Evolutionary conservation across 176 grass and related monocot genomes (phyloP), one percentile per base, ranked within the genome.

Genomic region (Aegilops umbellulata): DNA sequence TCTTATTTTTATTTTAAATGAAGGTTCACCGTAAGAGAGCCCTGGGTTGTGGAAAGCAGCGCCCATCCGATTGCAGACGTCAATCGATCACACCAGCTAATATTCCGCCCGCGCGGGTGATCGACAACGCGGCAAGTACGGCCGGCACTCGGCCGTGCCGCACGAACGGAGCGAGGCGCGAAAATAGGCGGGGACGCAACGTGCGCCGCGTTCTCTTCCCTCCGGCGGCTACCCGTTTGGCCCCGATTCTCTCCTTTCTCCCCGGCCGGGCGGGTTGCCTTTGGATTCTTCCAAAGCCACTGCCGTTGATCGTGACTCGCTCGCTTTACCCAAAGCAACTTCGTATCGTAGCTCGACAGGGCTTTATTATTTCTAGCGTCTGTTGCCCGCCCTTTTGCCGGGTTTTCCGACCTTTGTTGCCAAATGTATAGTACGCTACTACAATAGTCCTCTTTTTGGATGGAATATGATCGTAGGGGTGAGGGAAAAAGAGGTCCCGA

Each of bases 211-310:
- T 84, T 87, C 4, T 64, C 68, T 84, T 75, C 67, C 68, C 51
- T 12, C 46, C 79, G 89, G 85, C 85, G 60, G 75, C 60, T 84
- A 87, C 26, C 51, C 68, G 70, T 61, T 44, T 15, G 80, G 61
- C 68, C 7, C 81, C 36, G 81, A 87, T 91, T 69, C 89, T 46
- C 42, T 46, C 42, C 42, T 15, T 10, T 16, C 39, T 22, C 16
- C 19, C 35, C 70, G 51, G 8, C 32, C 69, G 62, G 36, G 15
- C 80, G 65, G 64, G n/a, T 69, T 31, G 44, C 80, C 89, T 85
- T 91, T 85, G 82, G 90, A 85, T 91, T 88, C 69, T 85, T 88
- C 90, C 77, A 82, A 88, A 88, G 82, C 89, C 86, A 69, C 8
- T 53, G 49, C 49, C 36, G 2, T 22, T 30, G 60, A 84, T 39